Evolutionary conservation across 2,329 filamentous ascomycete genomes (phyloP).

Genomic region (Mycosphaerella arachidis): DNA sequence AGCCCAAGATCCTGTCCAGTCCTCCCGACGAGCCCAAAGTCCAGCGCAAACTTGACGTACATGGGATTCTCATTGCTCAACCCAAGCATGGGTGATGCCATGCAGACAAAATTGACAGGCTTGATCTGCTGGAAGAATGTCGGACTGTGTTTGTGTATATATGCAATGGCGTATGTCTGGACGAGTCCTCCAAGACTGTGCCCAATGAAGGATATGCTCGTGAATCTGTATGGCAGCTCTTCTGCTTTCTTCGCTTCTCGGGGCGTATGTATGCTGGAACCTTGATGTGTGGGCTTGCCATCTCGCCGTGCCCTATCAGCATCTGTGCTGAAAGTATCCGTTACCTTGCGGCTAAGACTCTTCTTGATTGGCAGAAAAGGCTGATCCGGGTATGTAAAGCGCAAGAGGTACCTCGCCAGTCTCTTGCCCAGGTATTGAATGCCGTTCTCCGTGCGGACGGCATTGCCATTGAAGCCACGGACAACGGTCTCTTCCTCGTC

Average conservation of each 20-base stretch:
- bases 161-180: constrained; percentile 91
- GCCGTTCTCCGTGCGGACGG: constrained; percentile 83
- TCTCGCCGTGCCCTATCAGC: constrained; percentile 44
- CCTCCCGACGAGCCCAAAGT: constrained; percentile 92
- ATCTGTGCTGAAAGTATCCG: constrained; percentile 45
- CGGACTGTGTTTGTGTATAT: constrained; percentile 93
- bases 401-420: constrained; percentile 82
- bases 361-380: constrained; percentile 69
- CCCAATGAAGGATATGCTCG: constrained; percentile 90
- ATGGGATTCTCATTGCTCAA: constrained; percentile 96
- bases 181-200: constrained; percentile 87
- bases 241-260: constrained; percentile 41
- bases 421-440: constrained; percentile 97
- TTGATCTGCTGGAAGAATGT: constrained; percentile 81
- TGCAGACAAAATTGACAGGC: constrained; percentile 83
- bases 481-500: constrained; percentile 84
- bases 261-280: constrained; percentile 56
- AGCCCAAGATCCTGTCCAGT: constrained; percentile 93
- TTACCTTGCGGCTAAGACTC: constrained; percentile 46
- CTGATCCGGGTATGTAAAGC: constrained; percentile 90
- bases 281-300: constrained; percentile 50
- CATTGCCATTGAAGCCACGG: constrained; percentile 83
- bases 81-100: constrained; percentile 84
- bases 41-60: constrained; percentile 93
- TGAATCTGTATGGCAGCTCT: constrained; percentile 70